These are phyloP conservation scores for Cutaneotrichosporon mucoides DNA, from an alignment of 1,284 basidiomycete genomes.

Conservation along the genomic window DNA sequence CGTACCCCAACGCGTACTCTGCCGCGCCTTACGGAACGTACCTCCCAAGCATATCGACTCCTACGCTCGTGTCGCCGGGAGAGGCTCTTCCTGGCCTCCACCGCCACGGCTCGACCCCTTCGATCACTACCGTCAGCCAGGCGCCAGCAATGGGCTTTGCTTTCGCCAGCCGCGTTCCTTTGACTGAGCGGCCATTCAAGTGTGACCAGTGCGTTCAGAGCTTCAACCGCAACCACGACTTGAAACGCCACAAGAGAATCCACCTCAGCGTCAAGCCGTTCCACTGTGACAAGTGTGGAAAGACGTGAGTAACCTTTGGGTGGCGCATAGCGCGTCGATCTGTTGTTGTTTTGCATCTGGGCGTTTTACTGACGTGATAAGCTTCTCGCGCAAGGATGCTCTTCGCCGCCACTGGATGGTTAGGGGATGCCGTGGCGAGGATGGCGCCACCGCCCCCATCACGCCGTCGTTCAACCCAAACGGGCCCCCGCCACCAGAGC, in stretches of 20 bases:
- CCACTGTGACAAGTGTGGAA: conserved; percentile 49
- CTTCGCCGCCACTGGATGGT: conserved; percentile 51
- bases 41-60: conserved; percentile 16
- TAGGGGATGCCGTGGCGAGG: conserved; percentile 49
- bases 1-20: conserved; percentile 34
- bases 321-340: neutral
- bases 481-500: conserved; percentile 28
- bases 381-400: conserved; percentile 52
- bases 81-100: conserved; percentile 23
- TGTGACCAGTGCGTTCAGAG: conserved; percentile 50
- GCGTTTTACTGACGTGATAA: conserved; percentile 7
- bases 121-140: conserved; percentile 18
- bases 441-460: conserved; percentile 43
- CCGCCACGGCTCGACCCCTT: conserved; percentile 31
- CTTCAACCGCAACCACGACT: conserved; percentile 52
- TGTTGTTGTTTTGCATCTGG: neutral
- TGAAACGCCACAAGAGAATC: conserved; percentile 51
- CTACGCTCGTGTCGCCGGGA: conserved; percentile 2
- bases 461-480: conserved; percentile 39
- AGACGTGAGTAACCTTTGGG: conserved; percentile 34
- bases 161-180: conserved; percentile 33
- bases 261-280: conserved; percentile 51
- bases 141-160: conserved; percentile 27
- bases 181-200: conserved; percentile 48
- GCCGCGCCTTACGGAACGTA: conserved; percentile 21